Evolutionary conservation across 345 rosid species (phyloP), one percentile per base, ranked within the genome.

Genomic region (Dimocarpus longan): DNA sequence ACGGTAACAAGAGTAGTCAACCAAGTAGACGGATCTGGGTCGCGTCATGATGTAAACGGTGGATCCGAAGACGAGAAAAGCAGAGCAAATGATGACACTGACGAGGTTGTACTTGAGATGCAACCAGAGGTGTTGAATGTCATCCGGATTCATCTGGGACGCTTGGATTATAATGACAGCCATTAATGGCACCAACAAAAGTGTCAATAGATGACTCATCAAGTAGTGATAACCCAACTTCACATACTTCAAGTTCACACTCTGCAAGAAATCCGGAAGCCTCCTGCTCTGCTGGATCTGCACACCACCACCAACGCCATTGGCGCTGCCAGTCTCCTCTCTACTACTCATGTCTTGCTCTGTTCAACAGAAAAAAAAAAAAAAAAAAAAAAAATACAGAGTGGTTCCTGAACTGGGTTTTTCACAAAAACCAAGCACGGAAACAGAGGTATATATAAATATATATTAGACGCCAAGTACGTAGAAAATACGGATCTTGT

Each of bases 191-290:
- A 91, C 80, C 63, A 93, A 80, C 78, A 94, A 90, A 6, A 95
- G 93, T 43, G 95, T 89, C 80, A 92, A 81, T 42, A 93, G 83
- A 74, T 92, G 87, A 26, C 87, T 90, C 21, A 93, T 82, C 18
- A 95, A 84, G 64, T 92, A 91, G 80, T 93, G 99, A 73, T 95
- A 95, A 52, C 98, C 99, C 8, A 95, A 80, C 78, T 95, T 95
- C 18, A 95, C 97, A 78, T 95, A 87, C 83, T 95, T 93, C 57
- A 93, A 85, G 78, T 92, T 95, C 71, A 95, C 97, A 81, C 92
- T 93, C 70, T 91, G 98, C 69, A 89, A 86, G 86, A 94, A 92
- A 89, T 93, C 96, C 1, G 97, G 99, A 69, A 95, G 84, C 80
- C 90, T 78, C 68, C 91, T 71, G 16, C 85, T 70, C 32, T 80